phyloP scores from a whole-genome alignment of 257 asterid species.

The Nicotiana knightiana region DNA sequence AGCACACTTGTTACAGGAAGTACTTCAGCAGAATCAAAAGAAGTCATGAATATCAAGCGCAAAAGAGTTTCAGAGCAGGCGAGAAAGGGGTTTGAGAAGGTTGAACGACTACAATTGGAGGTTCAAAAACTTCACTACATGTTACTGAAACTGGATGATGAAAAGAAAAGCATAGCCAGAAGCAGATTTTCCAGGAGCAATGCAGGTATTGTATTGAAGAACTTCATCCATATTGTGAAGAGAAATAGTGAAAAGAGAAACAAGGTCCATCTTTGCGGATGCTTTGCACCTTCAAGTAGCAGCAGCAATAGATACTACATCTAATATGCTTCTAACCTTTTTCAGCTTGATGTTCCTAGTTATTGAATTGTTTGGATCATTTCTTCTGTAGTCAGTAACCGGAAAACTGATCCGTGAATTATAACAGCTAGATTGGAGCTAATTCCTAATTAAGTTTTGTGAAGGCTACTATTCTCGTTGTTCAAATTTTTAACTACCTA shows the following conservation, averaged over 20 bases:
- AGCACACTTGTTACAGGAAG: slow-evolving; percentile 32
- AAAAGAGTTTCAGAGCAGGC: slow-evolving; percentile 65
- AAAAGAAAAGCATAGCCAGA: slow-evolving; percentile 48
- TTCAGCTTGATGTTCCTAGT: background rate
- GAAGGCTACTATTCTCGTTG: background rate
- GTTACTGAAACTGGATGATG: slow-evolving; percentile 62
- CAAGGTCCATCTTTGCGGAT: slow-evolving; percentile 69
- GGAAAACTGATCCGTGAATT: background rate
- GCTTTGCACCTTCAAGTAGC: slow-evolving; percentile 55
- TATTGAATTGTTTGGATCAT: background rate
- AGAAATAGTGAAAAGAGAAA: slow-evolving; percentile 38
- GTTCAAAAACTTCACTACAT: slow-evolving; percentile 64
- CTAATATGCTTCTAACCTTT: background rate
- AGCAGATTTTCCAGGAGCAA: slow-evolving; percentile 48
- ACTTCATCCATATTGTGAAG: slow-evolving; percentile 58
- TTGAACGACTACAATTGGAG: slow-evolving; percentile 55
- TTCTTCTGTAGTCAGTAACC: background rate
- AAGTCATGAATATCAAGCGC: slow-evolving; percentile 42
- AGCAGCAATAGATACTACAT: slow-evolving; percentile 15
- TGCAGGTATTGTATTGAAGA: slow-evolving; percentile 56
- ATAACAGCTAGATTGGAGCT: background rate
- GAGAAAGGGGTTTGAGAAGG: slow-evolving; percentile 63
- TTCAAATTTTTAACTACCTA: background rate
- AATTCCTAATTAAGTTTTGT: background rate
- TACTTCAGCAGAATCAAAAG: slow-evolving; percentile 44